Conservation (phyloP, 2,329 filamentous ascomycete genomes). For the Claviceps spartinae region DNA sequence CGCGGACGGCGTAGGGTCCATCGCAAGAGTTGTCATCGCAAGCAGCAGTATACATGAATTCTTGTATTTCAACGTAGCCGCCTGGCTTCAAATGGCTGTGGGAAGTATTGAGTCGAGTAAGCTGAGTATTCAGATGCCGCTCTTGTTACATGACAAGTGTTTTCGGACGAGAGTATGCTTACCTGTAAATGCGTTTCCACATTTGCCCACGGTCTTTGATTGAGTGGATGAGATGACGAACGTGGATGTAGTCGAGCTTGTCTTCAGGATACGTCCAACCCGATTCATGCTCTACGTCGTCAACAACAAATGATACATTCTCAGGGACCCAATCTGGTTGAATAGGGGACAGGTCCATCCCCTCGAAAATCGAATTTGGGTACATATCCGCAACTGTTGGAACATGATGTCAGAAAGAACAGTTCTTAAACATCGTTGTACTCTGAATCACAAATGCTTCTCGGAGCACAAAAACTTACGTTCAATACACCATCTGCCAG, state of each 20-base stretch:
- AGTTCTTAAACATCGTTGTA: background rate
- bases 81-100: constrained; percentile 36
- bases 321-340: constrained; percentile 37
- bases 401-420: background rate
- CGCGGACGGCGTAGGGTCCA: constrained; percentile 31
- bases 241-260: constrained; percentile 35
- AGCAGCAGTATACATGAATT: constrained; percentile 26
- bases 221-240: constrained; percentile 32
- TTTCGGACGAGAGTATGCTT: constrained; percentile 7
- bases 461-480: constrained; percentile 21
- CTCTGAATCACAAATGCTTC: background rate
- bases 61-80: constrained; percentile 36
- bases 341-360: constrained; percentile 38
- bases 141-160: background rate
- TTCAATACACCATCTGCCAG: constrained; percentile 37
- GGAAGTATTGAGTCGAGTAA: background rate
- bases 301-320: constrained; percentile 37
- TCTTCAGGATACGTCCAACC: constrained; percentile 34
- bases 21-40: constrained; percentile 32
- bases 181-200: constrained; percentile 30
- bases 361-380: constrained; percentile 29
- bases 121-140: background rate
- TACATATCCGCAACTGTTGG: constrained; percentile 32
- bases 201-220: constrained; percentile 28
- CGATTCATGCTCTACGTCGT: constrained; percentile 36